A percentile compares a stretch with the other conserved stretches of the same genome.
Evolutionary conservation across 208 protist species (phyloP).

Genomic region (Trichomonas vaginalis): DNA sequence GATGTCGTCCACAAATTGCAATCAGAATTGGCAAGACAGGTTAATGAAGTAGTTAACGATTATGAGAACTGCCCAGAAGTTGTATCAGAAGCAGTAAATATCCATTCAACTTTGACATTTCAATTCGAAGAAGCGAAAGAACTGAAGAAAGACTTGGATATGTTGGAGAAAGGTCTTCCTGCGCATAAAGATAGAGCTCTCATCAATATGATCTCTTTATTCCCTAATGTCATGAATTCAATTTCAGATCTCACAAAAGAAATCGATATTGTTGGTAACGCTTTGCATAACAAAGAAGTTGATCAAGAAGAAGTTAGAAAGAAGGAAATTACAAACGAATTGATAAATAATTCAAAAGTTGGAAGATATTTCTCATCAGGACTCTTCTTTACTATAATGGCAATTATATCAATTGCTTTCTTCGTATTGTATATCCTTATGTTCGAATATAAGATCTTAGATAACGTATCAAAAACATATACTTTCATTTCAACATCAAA

Average conservation of each 20-base stretch:
- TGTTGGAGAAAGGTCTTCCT: background rate
- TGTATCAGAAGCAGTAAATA: background rate
- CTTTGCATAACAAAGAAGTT: background rate
- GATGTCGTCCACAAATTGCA: background rate
- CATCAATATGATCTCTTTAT: background rate
- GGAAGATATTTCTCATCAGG: background rate
- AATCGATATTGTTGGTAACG: background rate
- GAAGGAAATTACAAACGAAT: background rate
- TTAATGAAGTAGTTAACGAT: background rate
- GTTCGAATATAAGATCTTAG: background rate
- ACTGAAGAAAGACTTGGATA: background rate
- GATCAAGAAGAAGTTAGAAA: background rate
- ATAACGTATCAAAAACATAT: background rate
- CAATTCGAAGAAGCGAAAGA: background rate
- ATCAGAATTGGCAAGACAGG: background rate
- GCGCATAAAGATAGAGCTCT: background rate
- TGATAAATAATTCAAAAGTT: background rate
- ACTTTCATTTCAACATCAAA: background rate
- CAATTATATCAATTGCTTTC: background rate
- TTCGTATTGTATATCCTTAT: background rate
- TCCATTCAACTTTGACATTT: background rate
- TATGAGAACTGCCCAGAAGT: background rate
- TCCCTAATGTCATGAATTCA: background rate
- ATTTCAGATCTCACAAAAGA: background rate
- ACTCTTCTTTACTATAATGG: background rate